phyloP scores from a whole-genome alignment of 352 stramenopile genomes.

The Globisporangium orthogonon region DNA sequence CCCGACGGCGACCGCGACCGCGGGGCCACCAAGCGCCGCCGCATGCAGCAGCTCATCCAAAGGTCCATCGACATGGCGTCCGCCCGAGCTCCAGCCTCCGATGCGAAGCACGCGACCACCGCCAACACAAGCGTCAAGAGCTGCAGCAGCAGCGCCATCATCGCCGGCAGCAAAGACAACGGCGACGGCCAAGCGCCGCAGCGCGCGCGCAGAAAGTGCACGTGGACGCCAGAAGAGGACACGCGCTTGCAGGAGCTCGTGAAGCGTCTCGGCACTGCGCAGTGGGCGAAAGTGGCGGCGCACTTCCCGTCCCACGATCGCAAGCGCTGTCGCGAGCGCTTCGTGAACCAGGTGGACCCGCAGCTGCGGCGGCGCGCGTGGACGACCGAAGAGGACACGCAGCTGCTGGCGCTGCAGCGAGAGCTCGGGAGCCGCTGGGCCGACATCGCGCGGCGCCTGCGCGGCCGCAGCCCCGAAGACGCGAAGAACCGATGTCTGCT shows the following conservation, averaged over 20 bases:
- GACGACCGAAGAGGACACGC: conserved; percentile 38
- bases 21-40: conserved; percentile 34
- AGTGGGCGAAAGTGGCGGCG: conserved; percentile 36
- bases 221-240: conserved; percentile 51
- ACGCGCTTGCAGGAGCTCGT: conserved; percentile 35
- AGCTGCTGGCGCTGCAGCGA: conserved; percentile 26
- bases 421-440: conserved; percentile 29
- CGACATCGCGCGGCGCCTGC: conserved; percentile 22
- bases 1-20: neutral
- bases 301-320: conserved; percentile 40
- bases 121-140: neutral
- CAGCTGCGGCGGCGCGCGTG: conserved; percentile 23
- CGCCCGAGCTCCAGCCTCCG: neutral
- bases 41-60: conserved; percentile 49
- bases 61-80: conserved; percentile 28
- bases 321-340: conserved; percentile 72
- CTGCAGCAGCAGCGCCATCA: neutral
- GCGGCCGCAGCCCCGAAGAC: conserved; percentile 35
- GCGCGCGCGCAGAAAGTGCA: conserved; percentile 2
- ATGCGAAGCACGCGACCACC: neutral
- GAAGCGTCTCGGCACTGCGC: conserved; percentile 14
- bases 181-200: too few species aligned
- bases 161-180: neutral
- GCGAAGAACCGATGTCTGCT: conserved; percentile 47
- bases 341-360: conserved; percentile 57